These are phyloP conservation scores for Zygoascus sp. DNA, from an alignment of 1,139 yeast genomes.

Conservation along the genomic window DNA sequence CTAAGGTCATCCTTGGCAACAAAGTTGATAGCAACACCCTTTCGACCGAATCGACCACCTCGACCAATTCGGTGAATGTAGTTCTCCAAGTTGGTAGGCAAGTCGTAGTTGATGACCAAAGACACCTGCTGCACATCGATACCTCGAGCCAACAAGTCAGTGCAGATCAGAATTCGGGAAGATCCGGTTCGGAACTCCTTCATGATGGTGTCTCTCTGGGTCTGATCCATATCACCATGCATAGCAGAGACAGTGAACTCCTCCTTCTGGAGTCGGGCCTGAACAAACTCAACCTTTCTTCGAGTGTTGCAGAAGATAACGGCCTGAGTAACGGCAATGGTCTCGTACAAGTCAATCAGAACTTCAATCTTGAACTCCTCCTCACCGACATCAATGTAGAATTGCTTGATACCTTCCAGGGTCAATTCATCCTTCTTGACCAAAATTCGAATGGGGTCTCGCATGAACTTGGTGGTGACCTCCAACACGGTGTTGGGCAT, in stretches of 20 bases:
- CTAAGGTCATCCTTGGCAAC: constrained; percentile 88
- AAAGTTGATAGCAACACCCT: constrained; percentile 99
- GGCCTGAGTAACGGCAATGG: constrained; percentile 97
- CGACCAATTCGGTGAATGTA: constrained; percentile 99
- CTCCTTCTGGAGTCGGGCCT: constrained; percentile 78
- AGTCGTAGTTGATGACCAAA: constrained; percentile 94
- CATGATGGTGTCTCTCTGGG: constrained; percentile 97
- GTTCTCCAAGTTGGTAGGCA: constrained; percentile 97
- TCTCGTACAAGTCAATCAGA: constrained; percentile 93
- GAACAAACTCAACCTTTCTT: constrained; percentile 91
- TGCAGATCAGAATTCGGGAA: constrained; percentile 92
- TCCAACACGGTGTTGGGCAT: constrained; percentile 97
- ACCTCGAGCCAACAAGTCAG: constrained; percentile 99
- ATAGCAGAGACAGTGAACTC: constrained; percentile 95
- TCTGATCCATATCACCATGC: constrained; percentile 96
- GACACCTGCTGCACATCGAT: constrained; percentile 99
- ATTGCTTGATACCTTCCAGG: constrained; percentile 97
- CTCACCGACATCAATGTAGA: constrained; percentile 87
- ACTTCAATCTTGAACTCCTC: constrained; percentile 94
- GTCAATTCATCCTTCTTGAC: constrained; percentile 98
- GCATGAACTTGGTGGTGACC: constrained; percentile 95
- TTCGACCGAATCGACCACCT: constrained; percentile 99
- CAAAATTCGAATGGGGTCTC: constrained; percentile 93
- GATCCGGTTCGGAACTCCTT: constrained; percentile 98
- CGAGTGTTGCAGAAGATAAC: constrained; percentile 99